Base-by-base conservation (phyloP, 441 rosid species). In the Flueggea neowawraea region DNA sequence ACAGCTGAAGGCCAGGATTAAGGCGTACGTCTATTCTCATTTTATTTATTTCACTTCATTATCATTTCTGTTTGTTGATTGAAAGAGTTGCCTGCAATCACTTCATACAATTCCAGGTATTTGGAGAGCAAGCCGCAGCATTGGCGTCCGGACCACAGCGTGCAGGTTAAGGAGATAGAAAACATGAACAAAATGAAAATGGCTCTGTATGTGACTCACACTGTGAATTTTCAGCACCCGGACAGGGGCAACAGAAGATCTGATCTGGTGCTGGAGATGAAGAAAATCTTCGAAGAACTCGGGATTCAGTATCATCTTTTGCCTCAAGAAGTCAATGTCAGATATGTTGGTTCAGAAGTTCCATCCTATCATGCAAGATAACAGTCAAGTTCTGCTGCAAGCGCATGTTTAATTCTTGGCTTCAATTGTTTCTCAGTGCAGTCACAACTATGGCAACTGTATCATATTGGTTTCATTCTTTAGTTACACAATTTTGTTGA, bases 121-220 rank as follows among this genome's bases (percentile, higher is more conserved):
- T 14, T 84, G 50, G 80, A 69, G 71, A 69, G 79, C 72, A 84
- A 81, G 59, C 86, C 86, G 0, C 66, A 72, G 60, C 52, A 74
- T 43, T 84, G 89, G 89, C 63, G 61, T 48, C 79, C 84, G 6
- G 69, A 67, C 6, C 78, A 77, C 60, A 16, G 60, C 14, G 16
- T 84, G 44, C 44, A 76, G 56, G 70, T 79, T 51, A 77, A 75
- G 71, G 89, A 79, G 45, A 81, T 84, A 48, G 86, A 79, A 75
- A 62, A 81, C 31, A 56, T 84, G 76, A 74, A 84, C 64, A 81
- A 72, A 81, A 63, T 84, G 73, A 75, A 77, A 57, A 65, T 84
- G 67, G 70, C 54, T 11, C 68, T 84, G 5, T 65, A 62, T 45
- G 78, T 77, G 13, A 72, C 61, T 28, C 84, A 82, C 68, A 84